Percentiles rank a stretch among this genome's conserved stretches.
Evolutionary conservation across 768 basidiomycete species (phyloP).

Genomic region (Suillus ampliporus): DNA sequence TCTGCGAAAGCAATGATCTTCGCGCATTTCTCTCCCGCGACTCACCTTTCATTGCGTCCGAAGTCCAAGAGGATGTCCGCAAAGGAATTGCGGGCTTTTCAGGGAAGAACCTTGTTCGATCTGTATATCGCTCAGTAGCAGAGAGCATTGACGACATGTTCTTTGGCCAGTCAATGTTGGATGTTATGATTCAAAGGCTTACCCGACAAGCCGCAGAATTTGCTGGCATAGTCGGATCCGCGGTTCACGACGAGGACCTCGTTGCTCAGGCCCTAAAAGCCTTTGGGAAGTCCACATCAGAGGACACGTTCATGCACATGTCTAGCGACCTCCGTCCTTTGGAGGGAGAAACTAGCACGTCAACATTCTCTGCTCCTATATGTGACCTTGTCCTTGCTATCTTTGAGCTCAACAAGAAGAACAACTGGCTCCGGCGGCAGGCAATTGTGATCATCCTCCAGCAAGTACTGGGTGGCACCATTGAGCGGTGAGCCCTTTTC

Average conservation of each 20-base stretch:
- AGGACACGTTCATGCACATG: slow-evolving; percentile 74
- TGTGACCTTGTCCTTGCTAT: slow-evolving; percentile 92
- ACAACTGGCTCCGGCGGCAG: slow-evolving; percentile 95
- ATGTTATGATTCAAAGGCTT: slow-evolving; percentile 91
- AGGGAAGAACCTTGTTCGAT: slow-evolving; percentile 79
- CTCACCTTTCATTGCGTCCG: slow-evolving; percentile 77
- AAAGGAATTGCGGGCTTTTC: slow-evolving; percentile 59
- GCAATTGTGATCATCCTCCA: slow-evolving; percentile 97
- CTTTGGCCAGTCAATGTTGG: slow-evolving; percentile 94
- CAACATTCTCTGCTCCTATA: slow-evolving; percentile 91
- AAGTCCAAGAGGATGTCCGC: slow-evolving; percentile 40
- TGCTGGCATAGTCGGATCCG: slow-evolving; percentile 80
- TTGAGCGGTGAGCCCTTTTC: slow-evolving; percentile 74
- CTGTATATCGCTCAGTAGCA: slow-evolving; percentile 89
- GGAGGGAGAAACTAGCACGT: slow-evolving; percentile 88
- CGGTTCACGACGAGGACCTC: slow-evolving; percentile 82
- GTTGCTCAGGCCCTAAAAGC: slow-evolving; percentile 80
- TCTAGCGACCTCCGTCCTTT: slow-evolving; percentile 80
- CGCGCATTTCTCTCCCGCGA: slow-evolving; percentile 87
- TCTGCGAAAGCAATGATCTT: slow-evolving; percentile 84
- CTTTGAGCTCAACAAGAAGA: slow-evolving; percentile 94
- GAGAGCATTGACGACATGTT: slow-evolving; percentile 98
- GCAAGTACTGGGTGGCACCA: slow-evolving; percentile 93
- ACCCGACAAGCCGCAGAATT: slow-evolving; percentile 90
- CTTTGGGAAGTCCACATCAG: slow-evolving; percentile 66